phyloP scores from a whole-genome alignment of 2,329 filamentous ascomycete genomes.

The Bertia moriformis region DNA sequence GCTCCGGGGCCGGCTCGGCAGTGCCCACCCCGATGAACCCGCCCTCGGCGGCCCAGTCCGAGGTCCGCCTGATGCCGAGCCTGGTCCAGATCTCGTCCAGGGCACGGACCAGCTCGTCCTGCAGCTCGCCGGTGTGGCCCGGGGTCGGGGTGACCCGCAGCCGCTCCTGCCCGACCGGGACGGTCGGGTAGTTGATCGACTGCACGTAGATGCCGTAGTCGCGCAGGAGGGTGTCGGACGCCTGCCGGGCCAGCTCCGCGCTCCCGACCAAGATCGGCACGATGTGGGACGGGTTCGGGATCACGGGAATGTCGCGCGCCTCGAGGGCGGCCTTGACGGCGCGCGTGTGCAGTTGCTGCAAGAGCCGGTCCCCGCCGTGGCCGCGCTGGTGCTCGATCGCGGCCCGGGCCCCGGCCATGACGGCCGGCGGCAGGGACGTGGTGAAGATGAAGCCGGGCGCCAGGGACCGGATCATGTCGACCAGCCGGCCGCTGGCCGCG shows the following conservation, averaged over 20 bases:
- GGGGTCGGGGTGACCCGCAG: conserved; percentile 92
- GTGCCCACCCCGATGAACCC: conserved; percentile 81
- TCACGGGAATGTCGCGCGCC: conserved; percentile 78
- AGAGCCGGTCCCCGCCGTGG: conserved; percentile 70
- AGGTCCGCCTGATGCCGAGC: conserved; percentile 80
- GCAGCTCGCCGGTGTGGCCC: conserved; percentile 72
- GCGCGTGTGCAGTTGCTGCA: conserved; percentile 92
- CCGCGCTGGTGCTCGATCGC: conserved; percentile 89
- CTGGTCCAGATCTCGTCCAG: conserved; percentile 79
- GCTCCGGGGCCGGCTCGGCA: conserved; percentile 39
- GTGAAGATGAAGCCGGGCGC: conserved; percentile 98
- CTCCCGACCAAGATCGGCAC: conserved; percentile 87
- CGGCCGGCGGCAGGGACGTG: conserved; percentile 84
- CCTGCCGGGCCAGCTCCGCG: conserved; percentile 79
- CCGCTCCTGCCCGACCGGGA: conserved; percentile 93
- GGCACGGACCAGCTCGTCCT: conserved; percentile 71
- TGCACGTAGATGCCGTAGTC: conserved; percentile 94
- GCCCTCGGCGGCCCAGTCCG: conserved; percentile 78
- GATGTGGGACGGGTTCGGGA: conserved; percentile 95
- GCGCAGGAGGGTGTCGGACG: conserved; percentile 79
- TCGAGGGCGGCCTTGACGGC: conserved; percentile 77
- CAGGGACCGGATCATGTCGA: conserved; percentile 85
- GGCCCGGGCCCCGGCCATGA: conserved; percentile 83
- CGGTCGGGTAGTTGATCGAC: conserved; percentile 97
- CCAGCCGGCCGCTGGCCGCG: conserved; percentile 70